phyloP scores from a whole-genome alignment of 1,284 basidiomycete species.

The Cyathus pygmaeus region DNA sequence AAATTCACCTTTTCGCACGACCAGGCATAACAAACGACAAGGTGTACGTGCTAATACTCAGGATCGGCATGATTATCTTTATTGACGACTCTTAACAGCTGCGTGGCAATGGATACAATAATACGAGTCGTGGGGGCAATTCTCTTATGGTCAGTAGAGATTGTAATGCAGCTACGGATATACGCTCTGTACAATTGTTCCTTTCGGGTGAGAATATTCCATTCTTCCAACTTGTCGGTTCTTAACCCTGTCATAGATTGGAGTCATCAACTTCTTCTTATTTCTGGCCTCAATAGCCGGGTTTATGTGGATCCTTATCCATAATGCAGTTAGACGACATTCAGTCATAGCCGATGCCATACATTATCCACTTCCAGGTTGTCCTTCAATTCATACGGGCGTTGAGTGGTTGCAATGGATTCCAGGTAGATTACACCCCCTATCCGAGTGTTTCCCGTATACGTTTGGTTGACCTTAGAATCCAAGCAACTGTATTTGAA shows the following conservation, averaged over 20 bases:
- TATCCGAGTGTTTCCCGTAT: background rate
- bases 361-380: constrained; percentile 51
- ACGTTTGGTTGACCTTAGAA: too few relatives aligned
- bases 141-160: constrained; percentile 49
- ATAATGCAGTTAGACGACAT: constrained; percentile 43
- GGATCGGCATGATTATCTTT: too few relatives aligned
- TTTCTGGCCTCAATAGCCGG: constrained; percentile 48
- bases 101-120: constrained; percentile 48
- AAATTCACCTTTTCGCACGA: constrained; percentile 43
- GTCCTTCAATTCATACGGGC: constrained; percentile 53
- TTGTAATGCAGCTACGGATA: constrained; percentile 46
- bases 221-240: background rate
- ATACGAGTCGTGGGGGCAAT: constrained; percentile 49
- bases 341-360: constrained; percentile 43
- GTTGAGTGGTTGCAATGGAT: constrained; percentile 60
- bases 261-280: constrained; percentile 45
- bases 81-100: constrained; percentile 32
- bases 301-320: constrained; percentile 49
- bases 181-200: constrained; percentile 44
- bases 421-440: constrained; percentile 36
- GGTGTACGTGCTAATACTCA: too few relatives aligned
- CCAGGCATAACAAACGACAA: constrained; percentile 34
- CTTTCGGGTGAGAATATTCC: constrained; percentile 18
- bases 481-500: constrained; percentile 1
- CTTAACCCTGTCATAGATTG: constrained; percentile 29